Evolutionary conservation across 2,329 filamentous ascomycete genomes (phyloP), one percentile per base, ranked within the genome.

Genomic region (Talaromyces rugulosus): DNA sequence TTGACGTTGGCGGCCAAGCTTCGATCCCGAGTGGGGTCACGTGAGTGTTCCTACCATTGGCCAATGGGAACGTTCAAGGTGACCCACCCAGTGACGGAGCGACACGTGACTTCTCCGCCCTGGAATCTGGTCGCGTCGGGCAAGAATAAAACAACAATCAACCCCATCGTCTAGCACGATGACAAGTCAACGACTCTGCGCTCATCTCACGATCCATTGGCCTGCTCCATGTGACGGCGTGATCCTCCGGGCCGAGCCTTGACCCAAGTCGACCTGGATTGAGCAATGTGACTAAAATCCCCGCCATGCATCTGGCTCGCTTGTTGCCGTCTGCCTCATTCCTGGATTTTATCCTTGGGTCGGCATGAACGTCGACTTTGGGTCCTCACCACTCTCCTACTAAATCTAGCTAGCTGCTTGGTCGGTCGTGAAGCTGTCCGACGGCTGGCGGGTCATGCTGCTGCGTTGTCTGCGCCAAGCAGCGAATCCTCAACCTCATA

Each of bases 381-480:
- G 50, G 27, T 31, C 50, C 14, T 30, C 27, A 53, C n/a, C 14
- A n/a, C 50, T 53, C 50, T 30, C 27, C 27, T 53, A 31, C 30
- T 31, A n/a, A 53, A 53, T 53, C 50, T 6, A 53, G 50, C 50
- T 53, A 53, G 50, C 28, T 31, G 30, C 50, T 31, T 31, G 50
- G 50, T n/a, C 14, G 28, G 16, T 31, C 30, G 50, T 53, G 50
- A 53, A 53, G 27, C 30, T 31, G 50, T 30, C 50, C 50, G 50
- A 53, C 28, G 30, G 28, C 36, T 47, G 51, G 60, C 56, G 60
- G 60, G 60, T 59, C 60, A 31, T 53, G 27, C 31, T 59, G 60
- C 60, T 62, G 34, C 60, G 60, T 60, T 62, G 60, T 44, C 60
- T 59, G 50, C 60, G 50, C 50, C 50, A 53, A 53, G 50, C 50